A percentile compares a stretch with the other conserved stretches of the same genome.
These are phyloP conservation scores for Neurospora sp. DNA, from an alignment of 495 filamentous ascomycete species.

Conservation along the genomic window DNA sequence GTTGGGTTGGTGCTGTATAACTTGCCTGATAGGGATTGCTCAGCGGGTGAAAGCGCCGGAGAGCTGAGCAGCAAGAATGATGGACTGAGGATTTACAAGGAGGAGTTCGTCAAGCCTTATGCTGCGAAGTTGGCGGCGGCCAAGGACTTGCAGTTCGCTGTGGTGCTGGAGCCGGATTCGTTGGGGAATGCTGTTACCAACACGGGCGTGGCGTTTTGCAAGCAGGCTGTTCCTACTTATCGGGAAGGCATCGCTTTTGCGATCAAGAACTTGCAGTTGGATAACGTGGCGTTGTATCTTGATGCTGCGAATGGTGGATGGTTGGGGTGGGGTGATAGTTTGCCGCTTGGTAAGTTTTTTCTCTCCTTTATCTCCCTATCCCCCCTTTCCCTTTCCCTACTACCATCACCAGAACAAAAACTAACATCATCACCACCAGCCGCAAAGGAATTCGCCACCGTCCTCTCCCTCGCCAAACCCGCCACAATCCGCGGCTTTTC, in stretches of 20 bases:
- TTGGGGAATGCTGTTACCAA: constrained; percentile 58
- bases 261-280: constrained; percentile 41
- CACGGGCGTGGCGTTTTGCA: constrained; percentile 41
- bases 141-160: constrained; percentile 25
- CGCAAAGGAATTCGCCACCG: constrained; percentile 47
- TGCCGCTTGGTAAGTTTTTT: constrained; percentile 17
- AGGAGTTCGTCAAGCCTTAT: constrained; percentile 45
- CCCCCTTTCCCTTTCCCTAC: neutral
- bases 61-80: constrained; percentile 43
- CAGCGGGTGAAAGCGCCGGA: constrained; percentile 50
- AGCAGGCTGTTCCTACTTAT: constrained; percentile 45
- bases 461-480: constrained; percentile 48
- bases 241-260: constrained; percentile 49
- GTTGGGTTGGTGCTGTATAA: constrained; percentile 53
- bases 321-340: constrained; percentile 70
- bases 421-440: constrained; percentile 28
- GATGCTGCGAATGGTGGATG: constrained; percentile 58
- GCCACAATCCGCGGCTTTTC: constrained; percentile 51
- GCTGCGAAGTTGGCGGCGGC: constrained; percentile 20
- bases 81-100: constrained; percentile 46
- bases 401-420: neutral
- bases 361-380: neutral
- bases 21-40: constrained; percentile 56
- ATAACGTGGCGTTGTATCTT: constrained; percentile 55
- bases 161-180: constrained; percentile 49